Evolutionary conservation across 225 moss, liverwort and hornwort genomes (phyloP).

Genomic region (Neckera pumila): DNA sequence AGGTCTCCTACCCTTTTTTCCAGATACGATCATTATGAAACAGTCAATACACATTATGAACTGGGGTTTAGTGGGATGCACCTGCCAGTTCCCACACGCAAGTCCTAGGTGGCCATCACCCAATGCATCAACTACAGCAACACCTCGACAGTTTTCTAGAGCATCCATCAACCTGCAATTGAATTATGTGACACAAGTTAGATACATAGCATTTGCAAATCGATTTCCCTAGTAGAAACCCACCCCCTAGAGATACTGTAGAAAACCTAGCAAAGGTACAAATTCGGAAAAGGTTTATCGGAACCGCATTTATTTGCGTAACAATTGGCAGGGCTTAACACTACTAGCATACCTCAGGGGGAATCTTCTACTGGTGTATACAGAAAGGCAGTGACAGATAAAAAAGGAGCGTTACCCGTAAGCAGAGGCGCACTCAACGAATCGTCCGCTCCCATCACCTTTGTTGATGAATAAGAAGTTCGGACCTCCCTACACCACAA

Average conservation of each 20-base stretch:
- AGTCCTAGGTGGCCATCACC: slow-evolving; percentile 75
- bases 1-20: background rate
- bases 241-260: background rate
- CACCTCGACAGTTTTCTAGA: slow-evolving; percentile 69
- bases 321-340: background rate
- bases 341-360: background rate
- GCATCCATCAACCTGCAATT: slow-evolving; percentile 67
- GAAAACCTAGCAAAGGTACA: background rate
- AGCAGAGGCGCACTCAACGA: slow-evolving; percentile 59
- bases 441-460: slow-evolving; percentile 55
- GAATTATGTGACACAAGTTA: background rate
- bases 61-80: background rate
- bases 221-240: background rate
- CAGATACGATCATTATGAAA: background rate
- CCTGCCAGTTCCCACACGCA: slow-evolving; percentile 95
- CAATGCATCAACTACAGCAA: slow-evolving; percentile 69
- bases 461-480: slow-evolving; percentile 75
- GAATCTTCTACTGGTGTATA: background rate
- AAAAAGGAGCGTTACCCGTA: slow-evolving; percentile 45
- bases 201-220: background rate
- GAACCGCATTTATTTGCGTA: background rate
- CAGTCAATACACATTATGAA: background rate
- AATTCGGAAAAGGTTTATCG: background rate
- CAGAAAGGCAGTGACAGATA: background rate
- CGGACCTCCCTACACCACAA: slow-evolving; percentile 57